A percentile compares a stretch with the other conserved stretches of the same genome.
Conservation (phyloP, 805 yeast species). For the Suhomyces emberorum region DNA sequence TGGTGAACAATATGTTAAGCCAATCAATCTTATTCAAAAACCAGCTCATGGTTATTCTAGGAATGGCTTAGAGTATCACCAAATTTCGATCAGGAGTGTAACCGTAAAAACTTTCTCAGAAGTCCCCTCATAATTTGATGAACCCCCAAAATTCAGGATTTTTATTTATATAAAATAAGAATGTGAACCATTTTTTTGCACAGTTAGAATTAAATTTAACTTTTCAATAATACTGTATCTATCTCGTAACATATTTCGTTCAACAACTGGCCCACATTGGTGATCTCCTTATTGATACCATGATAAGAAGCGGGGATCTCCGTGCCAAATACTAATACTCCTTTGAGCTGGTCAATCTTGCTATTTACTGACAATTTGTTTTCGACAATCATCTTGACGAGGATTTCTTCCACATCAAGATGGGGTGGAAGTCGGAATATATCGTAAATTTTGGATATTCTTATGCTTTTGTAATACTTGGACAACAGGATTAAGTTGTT, state of each 20-base stretch:
- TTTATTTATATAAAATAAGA: too few relatives aligned
- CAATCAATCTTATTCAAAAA: too few relatives aligned
- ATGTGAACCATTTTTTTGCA: too few relatives aligned
- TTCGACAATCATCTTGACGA: slow-evolving; percentile 32
- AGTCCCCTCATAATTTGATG: not conserved
- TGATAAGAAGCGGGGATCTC: slow-evolving; percentile 2
- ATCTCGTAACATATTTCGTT: slow-evolving; percentile 14
- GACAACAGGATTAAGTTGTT: slow-evolving; percentile 30
- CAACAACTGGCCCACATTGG: slow-evolving; percentile 24
- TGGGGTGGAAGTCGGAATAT: slow-evolving; percentile 14
- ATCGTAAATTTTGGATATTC: slow-evolving; percentile 15
- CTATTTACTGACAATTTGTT: slow-evolving; percentile 29
- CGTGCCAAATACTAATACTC: slow-evolving; percentile 22
- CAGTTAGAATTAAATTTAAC: too few relatives aligned
- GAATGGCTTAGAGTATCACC: too few relatives aligned
- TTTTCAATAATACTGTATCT: too few relatives aligned
- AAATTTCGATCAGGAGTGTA: too few relatives aligned
- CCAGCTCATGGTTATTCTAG: too few relatives aligned
- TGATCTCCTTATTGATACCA: slow-evolving; percentile 21
- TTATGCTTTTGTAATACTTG: slow-evolving; percentile 27
- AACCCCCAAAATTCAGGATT: not conserved
- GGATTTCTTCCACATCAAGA: slow-evolving; percentile 22
- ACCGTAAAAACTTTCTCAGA: too few relatives aligned
- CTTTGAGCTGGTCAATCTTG: slow-evolving; percentile 31
- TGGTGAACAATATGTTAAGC: too few relatives aligned